These are phyloP conservation scores for Cymbopogon flexuosus DNA, from an alignment of 202 grass and related monocot genomes.

Conservation along the genomic window DNA sequence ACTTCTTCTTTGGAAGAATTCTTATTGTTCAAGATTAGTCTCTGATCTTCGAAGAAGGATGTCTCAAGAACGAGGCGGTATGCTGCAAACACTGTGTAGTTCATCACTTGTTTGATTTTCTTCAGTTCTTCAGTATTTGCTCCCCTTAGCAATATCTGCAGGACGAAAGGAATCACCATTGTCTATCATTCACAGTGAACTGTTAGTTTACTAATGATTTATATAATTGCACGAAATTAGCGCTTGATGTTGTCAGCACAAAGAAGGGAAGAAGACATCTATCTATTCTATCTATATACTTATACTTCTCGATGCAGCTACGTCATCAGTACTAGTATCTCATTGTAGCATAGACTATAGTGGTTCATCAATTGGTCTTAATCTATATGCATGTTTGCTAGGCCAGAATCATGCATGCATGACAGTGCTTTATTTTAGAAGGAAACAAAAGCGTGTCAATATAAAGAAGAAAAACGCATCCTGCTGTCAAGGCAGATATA, in stretches of 20 bases:
- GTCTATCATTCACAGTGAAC: not conserved
- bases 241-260: not conserved
- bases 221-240: not conserved
- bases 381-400: not conserved
- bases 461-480: not conserved
- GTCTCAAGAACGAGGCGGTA: conserved; percentile 82
- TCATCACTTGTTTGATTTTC: conserved; percentile 72
- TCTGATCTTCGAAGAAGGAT: conserved; percentile 93
- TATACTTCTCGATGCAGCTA: too few relatives aligned
- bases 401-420: not conserved
- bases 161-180: conserved; percentile 11
- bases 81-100: conserved; percentile 84
- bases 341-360: not conserved
- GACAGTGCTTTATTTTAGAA: too few relatives aligned
- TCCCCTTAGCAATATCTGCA: conserved; percentile 79
- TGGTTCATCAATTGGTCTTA: not conserved
- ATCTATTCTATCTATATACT: too few relatives aligned
- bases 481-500: not conserved
- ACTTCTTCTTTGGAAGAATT: conserved; percentile 26
- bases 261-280: not conserved
- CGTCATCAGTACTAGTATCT: not conserved
- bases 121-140: conserved; percentile 65
- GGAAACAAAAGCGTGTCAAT: not conserved
- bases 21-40: conserved; percentile 49
- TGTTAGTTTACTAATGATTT: not conserved